Percentiles rank a stretch among this genome's conserved stretches.
These are phyloP conservation scores for Jackrogersella multiformis DNA, from an alignment of 495 filamentous ascomycete species.

Conservation along the genomic window DNA sequence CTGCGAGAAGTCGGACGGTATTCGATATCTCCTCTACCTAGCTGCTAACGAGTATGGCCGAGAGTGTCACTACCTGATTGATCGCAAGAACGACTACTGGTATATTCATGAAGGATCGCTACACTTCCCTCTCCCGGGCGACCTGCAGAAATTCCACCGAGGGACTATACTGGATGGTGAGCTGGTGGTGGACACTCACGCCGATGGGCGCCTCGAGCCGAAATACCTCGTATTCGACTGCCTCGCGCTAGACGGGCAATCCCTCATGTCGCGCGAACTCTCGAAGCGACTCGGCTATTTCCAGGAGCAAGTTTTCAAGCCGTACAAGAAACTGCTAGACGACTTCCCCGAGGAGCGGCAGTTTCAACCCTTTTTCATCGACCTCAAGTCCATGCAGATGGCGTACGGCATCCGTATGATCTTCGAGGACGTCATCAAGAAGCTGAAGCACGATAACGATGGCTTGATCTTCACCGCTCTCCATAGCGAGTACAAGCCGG, in stretches of 20 bases:
- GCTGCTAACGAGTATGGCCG: slow-evolving; percentile 67
- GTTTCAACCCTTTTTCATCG: slow-evolving; percentile 79
- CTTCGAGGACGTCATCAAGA: slow-evolving; percentile 85
- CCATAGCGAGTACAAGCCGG: slow-evolving; percentile 81
- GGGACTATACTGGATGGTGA: slow-evolving; percentile 92
- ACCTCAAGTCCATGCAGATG: slow-evolving; percentile 87
- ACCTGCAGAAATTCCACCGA: slow-evolving; percentile 72
- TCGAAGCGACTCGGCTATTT: slow-evolving; percentile 92
- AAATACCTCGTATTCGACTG: slow-evolving; percentile 94
- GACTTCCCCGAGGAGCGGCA: slow-evolving; percentile 73
- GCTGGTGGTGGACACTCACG: slow-evolving; percentile 79
- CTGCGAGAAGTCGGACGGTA: slow-evolving; percentile 97
- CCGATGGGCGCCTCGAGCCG: slow-evolving; percentile 69
- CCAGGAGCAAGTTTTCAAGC: slow-evolving; percentile 77
- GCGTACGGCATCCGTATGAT: slow-evolving; percentile 90
- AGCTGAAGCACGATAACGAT: slow-evolving; percentile 90
- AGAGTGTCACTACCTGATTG: slow-evolving; percentile 78
- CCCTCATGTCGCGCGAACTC: slow-evolving; percentile 75
- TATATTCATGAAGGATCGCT: slow-evolving; percentile 69
- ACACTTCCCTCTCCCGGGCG: slow-evolving; percentile 79
- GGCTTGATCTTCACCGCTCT: slow-evolving; percentile 96
- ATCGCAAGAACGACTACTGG: slow-evolving; percentile 97
- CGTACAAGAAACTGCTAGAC: slow-evolving; percentile 76
- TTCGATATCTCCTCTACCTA: slow-evolving; percentile 92
- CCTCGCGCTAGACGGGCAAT: slow-evolving; percentile 79